A percentile compares a stretch with the other conserved stretches of the same genome.
Conservation (phyloP, 2,329 filamentous ascomycete genomes). For the Dothistroma pini region DNA sequence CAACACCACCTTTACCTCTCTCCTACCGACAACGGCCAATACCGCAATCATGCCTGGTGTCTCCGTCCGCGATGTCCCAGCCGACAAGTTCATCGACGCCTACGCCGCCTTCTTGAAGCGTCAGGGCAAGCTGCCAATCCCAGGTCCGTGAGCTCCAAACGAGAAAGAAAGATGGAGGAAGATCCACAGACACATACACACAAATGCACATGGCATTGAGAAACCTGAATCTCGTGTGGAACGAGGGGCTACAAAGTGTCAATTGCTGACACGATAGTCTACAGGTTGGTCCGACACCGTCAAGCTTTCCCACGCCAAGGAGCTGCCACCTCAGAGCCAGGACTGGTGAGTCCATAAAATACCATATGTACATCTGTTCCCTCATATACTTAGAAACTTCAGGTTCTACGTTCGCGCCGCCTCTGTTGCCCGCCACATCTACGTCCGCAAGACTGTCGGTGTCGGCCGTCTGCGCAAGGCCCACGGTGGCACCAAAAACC, state of each 20-base stretch:
- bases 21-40: slow-evolving; percentile 10
- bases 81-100: slow-evolving; percentile 83
- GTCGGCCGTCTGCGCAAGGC: slow-evolving; percentile 96
- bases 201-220: slow-evolving; percentile 25
- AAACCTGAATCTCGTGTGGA: slow-evolving; percentile 53
- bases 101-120: slow-evolving; percentile 90
- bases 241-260: slow-evolving; percentile 42
- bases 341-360: slow-evolving; percentile 74
- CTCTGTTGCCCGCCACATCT: slow-evolving; percentile 95
- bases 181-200: slow-evolving; percentile 21
- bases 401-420: slow-evolving; percentile 81
- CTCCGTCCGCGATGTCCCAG: slow-evolving; percentile 81
- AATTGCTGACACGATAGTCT: slow-evolving; percentile 46
- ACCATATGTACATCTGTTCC: background rate
- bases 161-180: slow-evolving; percentile 20
- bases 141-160: slow-evolving; percentile 58
- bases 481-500: slow-evolving; percentile 90
- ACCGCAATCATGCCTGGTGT: slow-evolving; percentile 75
- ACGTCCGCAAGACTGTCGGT: slow-evolving; percentile 99
- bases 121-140: slow-evolving; percentile 87
- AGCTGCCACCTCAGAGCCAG: slow-evolving; percentile 95
- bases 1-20: slow-evolving; percentile 8
- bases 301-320: slow-evolving; percentile 95
- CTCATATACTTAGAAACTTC: background rate
- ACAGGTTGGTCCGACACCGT: slow-evolving; percentile 99